Percentiles rank a stretch among this genome's conserved stretches.
Evolutionary conservation across 257 asterid species (phyloP).

Genomic region (Nicotiana attenuata): DNA sequence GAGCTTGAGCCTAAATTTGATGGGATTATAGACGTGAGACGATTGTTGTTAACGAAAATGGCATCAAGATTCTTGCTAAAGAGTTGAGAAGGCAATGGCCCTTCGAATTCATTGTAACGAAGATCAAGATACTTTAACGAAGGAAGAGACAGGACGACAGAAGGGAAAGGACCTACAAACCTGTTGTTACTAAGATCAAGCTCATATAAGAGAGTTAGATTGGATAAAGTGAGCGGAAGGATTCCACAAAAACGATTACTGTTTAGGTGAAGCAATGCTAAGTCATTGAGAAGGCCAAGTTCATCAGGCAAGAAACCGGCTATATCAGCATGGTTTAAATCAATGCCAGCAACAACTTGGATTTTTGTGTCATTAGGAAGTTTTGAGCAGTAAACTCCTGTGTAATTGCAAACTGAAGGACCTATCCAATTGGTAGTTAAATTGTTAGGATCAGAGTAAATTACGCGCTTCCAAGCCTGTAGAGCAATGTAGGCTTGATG

Average conservation of each 20-base stretch:
- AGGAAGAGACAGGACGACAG: conserved; percentile 50
- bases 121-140: conserved; percentile 47
- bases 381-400: conserved; percentile 39
- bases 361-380: conserved; percentile 32
- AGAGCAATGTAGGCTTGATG: conserved; percentile 48
- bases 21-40: conserved; percentile 44
- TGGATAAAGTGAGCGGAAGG: conserved; percentile 45
- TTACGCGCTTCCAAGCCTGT: conserved; percentile 44
- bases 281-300: conserved; percentile 58
- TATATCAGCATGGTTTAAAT: conserved; percentile 55
- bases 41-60: conserved; percentile 52
- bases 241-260: conserved; percentile 70
- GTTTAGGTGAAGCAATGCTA: conserved; percentile 56
- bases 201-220: conserved; percentile 50
- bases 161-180: conserved; percentile 72
- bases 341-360: conserved; percentile 49
- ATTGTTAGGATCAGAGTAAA: conserved; percentile 44
- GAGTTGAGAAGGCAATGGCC: conserved; percentile 53
- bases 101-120: conserved; percentile 77
- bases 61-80: conserved; percentile 49
- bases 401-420: conserved; percentile 46
- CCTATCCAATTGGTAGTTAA: conserved; percentile 57
- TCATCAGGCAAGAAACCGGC: conserved; percentile 66
- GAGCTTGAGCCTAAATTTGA: conserved; percentile 37
- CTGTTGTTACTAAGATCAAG: conserved; percentile 71